Conservation (phyloP, 2,329 filamentous ascomycete genomes). For the Lasiodiplodia citricola region DNA sequence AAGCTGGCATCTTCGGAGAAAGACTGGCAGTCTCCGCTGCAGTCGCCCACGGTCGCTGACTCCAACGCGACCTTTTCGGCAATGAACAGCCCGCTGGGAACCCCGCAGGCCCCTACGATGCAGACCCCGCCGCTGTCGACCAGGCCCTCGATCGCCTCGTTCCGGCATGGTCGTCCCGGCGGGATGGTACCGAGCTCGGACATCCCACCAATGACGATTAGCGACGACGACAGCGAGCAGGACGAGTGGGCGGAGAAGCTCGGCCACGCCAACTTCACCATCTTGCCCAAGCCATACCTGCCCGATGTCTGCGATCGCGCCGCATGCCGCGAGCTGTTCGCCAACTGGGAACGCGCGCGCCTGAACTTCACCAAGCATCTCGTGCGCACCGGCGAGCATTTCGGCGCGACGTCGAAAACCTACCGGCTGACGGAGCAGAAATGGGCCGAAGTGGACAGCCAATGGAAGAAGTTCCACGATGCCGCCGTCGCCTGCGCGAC, state of each 20-base stretch:
- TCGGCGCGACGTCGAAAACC: constrained; percentile 86
- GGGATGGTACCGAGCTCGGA: constrained; percentile 57
- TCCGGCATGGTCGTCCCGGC: constrained; percentile 57
- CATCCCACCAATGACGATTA: constrained; percentile 68
- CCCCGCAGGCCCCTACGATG: constrained; percentile 53
- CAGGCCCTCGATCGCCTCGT: constrained; percentile 78
- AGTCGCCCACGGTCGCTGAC: constrained; percentile 81
- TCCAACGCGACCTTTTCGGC: constrained; percentile 51
- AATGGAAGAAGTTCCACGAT: constrained; percentile 75
- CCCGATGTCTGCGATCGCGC: constrained; percentile 67
- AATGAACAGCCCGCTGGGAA: constrained; percentile 54
- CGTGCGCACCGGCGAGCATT: constrained; percentile 86
- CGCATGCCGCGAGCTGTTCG: constrained; percentile 68
- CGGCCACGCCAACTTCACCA: constrained; percentile 92
- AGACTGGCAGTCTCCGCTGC: constrained; percentile 76
- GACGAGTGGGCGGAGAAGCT: constrained; percentile 86
- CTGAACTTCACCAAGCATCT: constrained; percentile 89
- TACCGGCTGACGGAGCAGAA: constrained; percentile 86
- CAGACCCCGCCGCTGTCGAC: constrained; percentile 77
- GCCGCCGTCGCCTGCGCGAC: constrained; percentile 58
- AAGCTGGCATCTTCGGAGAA: constrained; percentile 58
- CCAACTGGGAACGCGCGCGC: constrained; percentile 82
- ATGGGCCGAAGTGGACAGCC: constrained; percentile 78
- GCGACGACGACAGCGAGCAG: constrained; percentile 67
- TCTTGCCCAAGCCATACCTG: constrained; percentile 79